Evolutionary conservation across 805 yeast genomes (phyloP), one percentile per base, ranked within the genome.

Genomic region (Cephaloascus fragrans): DNA sequence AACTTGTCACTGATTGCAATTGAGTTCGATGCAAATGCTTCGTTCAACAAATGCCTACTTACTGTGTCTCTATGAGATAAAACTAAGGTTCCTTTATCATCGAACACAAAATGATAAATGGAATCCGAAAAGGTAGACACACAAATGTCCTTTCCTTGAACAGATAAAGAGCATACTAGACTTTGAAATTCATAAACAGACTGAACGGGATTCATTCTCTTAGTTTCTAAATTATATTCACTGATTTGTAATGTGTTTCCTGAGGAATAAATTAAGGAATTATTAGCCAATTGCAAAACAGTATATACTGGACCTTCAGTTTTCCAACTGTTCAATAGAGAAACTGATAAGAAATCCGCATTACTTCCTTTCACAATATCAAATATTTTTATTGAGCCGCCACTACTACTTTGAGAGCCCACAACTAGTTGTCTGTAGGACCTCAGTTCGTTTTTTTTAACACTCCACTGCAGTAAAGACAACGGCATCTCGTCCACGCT

Each of bases 381-480:
- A 2, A 51, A 3, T 3, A 52, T 46, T 31, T 48, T 53, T 17
- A 53, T 26, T 0, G 46, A 42, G 1, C 56, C 57, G 8, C 52
- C 52, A 38, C 16, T 15, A 2, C 12, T 44, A 42, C 1, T n/a
- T 36, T 39, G 18, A 36, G 35, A 10, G 15, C 18, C 23, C 37
- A 37, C 34, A 35, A 39, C 52, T 51, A 3, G 63, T 47, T 14
- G 33, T 8, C 5, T 31, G 18, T 31, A 31, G 8, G 33, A n/a
- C 15, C n/a, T 31, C 33, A 16, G n/a, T 16, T 31, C 33, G 15
- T 16, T 16, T 23, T 23, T 23, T n/a, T n/a, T 31, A 6, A 31
- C 33, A 16, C 49, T 46, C 71, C 69, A 65, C 36, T 55, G 57
- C n/a, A 55, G 44, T 3, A 65, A 19, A 5, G 56, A 47, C 6